Conservation (phyloP, 2,329 filamentous ascomycete genomes). For the Monosporascus sp. region DNA sequence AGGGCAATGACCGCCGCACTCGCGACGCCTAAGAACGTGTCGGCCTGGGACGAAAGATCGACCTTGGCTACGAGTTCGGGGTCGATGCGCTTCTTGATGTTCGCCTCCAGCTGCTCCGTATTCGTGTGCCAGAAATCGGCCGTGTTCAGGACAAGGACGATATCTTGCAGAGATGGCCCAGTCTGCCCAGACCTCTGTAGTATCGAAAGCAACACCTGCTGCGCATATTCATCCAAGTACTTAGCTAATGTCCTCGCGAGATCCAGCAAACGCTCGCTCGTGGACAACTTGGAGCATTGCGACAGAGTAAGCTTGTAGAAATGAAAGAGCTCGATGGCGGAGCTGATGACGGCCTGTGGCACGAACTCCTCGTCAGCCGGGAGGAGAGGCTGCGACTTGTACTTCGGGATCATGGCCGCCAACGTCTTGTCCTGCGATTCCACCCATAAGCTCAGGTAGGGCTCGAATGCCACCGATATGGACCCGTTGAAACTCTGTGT, state of each 20-base stretch:
- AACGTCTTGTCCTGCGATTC: constrained; percentile 91
- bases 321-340: constrained; percentile 94
- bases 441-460: constrained; percentile 94
- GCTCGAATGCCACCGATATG: constrained; percentile 95
- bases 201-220: constrained; percentile 79
- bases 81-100: constrained; percentile 87
- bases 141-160: constrained; percentile 85
- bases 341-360: constrained; percentile 80
- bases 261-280: constrained; percentile 79
- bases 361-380: constrained; percentile 89
- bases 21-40: constrained; percentile 92
- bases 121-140: constrained; percentile 97
- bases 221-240: constrained; percentile 91
- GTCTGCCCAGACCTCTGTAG: constrained; percentile 51
- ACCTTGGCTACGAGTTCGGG: constrained; percentile 68
- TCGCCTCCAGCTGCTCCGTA: constrained; percentile 88
- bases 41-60: constrained; percentile 87
- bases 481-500: constrained; percentile 77
- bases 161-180: constrained; percentile 61
- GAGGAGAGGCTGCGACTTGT: constrained; percentile 75
- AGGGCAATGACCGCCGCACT: constrained; percentile 79
- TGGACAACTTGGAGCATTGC: constrained; percentile 94
- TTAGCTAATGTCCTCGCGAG: constrained; percentile 81
- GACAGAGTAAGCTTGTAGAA: constrained; percentile 91
- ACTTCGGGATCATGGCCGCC: constrained; percentile 77